phyloP scores from a whole-genome alignment of 345 rosid genomes.

The Rhodamnia argentea region DNA sequence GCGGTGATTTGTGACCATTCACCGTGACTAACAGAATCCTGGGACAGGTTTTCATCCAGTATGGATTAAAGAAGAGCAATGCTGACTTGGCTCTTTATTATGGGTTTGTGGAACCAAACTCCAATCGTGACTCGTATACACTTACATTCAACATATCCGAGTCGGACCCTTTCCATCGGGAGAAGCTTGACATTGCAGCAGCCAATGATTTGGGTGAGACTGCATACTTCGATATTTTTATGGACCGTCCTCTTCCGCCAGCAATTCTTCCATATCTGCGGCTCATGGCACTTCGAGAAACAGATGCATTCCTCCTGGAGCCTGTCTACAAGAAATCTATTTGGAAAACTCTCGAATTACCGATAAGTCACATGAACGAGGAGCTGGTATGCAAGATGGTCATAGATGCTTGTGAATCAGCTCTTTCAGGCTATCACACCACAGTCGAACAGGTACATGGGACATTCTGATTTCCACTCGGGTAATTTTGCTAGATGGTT shows the following conservation, averaged over 20 bases:
- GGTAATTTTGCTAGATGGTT: background rate
- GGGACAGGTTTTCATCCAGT: slow-evolving; percentile 13
- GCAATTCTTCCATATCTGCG: slow-evolving; percentile 11
- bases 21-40: background rate
- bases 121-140: slow-evolving; percentile 1
- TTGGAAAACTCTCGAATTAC: slow-evolving; percentile 3
- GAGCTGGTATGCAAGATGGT: slow-evolving; percentile 7
- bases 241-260: slow-evolving; percentile 1
- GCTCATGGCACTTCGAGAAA: slow-evolving; percentile 1
- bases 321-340: slow-evolving; percentile 1
- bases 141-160: slow-evolving; percentile 4
- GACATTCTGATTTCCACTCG: background rate
- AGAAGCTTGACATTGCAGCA: slow-evolving; percentile 5
- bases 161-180: slow-evolving; percentile 2
- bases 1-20: background rate
- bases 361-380: slow-evolving; percentile 5
- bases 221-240: slow-evolving; percentile 8
- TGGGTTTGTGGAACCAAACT: slow-evolving; percentile 6
- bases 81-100: slow-evolving; percentile 13
- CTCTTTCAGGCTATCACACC: slow-evolving; percentile 14
- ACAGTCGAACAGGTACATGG: slow-evolving; percentile 5
- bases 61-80: slow-evolving; percentile 11
- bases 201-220: slow-evolving; percentile 1
- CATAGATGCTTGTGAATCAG: slow-evolving; percentile 5
- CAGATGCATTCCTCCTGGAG: slow-evolving; percentile 13